Conservation (phyloP, 805 yeast species). For the Scheffersomyces ergatensis region DNA sequence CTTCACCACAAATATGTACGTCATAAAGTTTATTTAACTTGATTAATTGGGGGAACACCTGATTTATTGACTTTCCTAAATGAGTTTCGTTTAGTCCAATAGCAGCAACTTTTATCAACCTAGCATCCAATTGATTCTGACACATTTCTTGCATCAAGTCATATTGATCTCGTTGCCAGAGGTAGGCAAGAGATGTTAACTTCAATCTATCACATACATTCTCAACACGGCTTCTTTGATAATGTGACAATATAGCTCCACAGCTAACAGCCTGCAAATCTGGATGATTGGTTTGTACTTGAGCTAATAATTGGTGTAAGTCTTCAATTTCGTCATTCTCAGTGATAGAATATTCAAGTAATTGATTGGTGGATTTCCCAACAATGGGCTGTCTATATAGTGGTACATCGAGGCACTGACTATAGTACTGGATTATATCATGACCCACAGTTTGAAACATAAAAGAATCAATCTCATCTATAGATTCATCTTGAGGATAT, state of each 20-base stretch:
- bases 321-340: constrained; percentile 87
- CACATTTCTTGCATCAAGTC: constrained; percentile 84
- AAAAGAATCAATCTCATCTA: constrained; percentile 81
- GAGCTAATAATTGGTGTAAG: constrained; percentile 50
- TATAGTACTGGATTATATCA: constrained; percentile 63
- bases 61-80: constrained; percentile 65
- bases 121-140: constrained; percentile 65
- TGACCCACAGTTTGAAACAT: constrained; percentile 99
- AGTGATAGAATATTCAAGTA: constrained; percentile 68
- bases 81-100: constrained; percentile 68
- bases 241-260: constrained; percentile 95
- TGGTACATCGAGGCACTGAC: constrained; percentile 75
- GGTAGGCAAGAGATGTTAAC: constrained; percentile 65
- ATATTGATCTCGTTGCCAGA: constrained; percentile 88
- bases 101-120: constrained; percentile 91
- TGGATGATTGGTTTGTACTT: constrained; percentile 55
- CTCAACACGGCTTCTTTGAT: constrained; percentile 92
- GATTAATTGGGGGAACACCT: constrained; percentile 57
- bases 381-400: constrained; percentile 65
- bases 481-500: constrained; percentile 37
- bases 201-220: constrained; percentile 77
- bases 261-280: constrained; percentile 85
- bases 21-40: constrained; percentile 65
- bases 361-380: constrained; percentile 62
- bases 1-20: constrained; percentile 96